Percentiles rank a stretch among this genome's conserved stretches.
These are phyloP conservation scores for Paraconiothyrium sp. DNA, from an alignment of 2,329 filamentous ascomycete species.

Conservation along the genomic window DNA sequence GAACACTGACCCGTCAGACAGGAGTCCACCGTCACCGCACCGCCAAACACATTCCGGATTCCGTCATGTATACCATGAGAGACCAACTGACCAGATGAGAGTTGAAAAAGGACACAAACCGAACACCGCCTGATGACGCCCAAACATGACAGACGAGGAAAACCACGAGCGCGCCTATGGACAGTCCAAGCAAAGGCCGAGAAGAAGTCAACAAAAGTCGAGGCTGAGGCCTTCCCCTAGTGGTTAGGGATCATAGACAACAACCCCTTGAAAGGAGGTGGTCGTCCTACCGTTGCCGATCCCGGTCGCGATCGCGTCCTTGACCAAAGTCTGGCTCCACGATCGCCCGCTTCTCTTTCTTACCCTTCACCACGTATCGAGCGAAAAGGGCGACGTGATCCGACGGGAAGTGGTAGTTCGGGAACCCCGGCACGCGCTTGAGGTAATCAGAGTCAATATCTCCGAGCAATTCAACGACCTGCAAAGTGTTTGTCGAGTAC, in stretches of 20 bases:
- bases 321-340: conserved; percentile 51
- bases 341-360: conserved; percentile 73
- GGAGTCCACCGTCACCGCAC: conserved; percentile 30
- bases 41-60: conserved; percentile 35
- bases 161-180: conserved; percentile 41
- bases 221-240: conserved; percentile 11
- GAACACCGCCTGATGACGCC: conserved; percentile 48
- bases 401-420: conserved; percentile 92
- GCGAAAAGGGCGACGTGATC: conserved; percentile 91
- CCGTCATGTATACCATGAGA: conserved; percentile 33
- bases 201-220: conserved; percentile 26
- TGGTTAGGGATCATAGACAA: background rate
- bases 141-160: conserved; percentile 33
- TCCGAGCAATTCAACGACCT: conserved; percentile 84
- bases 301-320: conserved; percentile 42
- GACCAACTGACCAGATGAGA: conserved; percentile 30
- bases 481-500: conserved; percentile 91
- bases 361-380: conserved; percentile 87
- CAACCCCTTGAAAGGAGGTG: background rate
- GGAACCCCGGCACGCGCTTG: conserved; percentile 87
- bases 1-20: conserved; percentile 36
- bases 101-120: conserved; percentile 26
- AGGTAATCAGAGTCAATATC: conserved; percentile 88
- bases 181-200: conserved; percentile 36
- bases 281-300: conserved; percentile 36